These are phyloP conservation scores for Rhamnella rubrinervis DNA, from an alignment of 331 rosid species.

Conservation along the genomic window DNA sequence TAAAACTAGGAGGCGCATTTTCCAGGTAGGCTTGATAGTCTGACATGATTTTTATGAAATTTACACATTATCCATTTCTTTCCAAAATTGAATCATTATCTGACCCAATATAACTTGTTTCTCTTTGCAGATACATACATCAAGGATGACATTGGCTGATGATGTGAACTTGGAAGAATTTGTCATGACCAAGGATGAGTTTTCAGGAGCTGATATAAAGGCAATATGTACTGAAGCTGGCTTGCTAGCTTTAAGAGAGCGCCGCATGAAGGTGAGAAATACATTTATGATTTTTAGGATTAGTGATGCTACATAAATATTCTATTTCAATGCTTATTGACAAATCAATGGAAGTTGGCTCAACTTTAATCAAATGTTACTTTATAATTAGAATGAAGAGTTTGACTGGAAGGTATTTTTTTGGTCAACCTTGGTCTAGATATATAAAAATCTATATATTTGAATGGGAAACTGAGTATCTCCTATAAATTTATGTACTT, in stretches of 20 bases:
- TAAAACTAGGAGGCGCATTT: constrained; percentile 98
- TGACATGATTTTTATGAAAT: constrained; percentile 1
- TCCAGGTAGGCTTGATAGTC: constrained; percentile 55
- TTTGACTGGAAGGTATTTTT: too few relatives aligned
- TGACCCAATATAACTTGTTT: constrained; percentile 12
- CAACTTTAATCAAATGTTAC: too few relatives aligned
- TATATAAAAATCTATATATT: too few relatives aligned
- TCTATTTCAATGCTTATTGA: background rate
- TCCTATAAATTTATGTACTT: too few relatives aligned
- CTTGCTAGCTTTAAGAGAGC: constrained; percentile 88
- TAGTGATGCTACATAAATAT: background rate
- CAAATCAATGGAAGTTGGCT: too few relatives aligned
- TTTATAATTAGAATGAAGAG: too few relatives aligned
- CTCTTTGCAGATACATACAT: constrained; percentile 82
- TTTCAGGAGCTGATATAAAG: constrained; percentile 97
- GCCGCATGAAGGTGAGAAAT: constrained; percentile 90
- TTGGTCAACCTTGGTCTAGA: too few relatives aligned
- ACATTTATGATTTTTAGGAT: background rate
- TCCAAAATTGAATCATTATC: constrained; percentile 1
- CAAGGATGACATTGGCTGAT: constrained; percentile 96
- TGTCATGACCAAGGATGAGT: constrained; percentile 98
- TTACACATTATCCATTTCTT: constrained; percentile 4
- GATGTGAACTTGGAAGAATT: constrained; percentile 98
- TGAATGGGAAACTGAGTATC: too few relatives aligned
- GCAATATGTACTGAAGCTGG: constrained; percentile 99